A percentile compares a stretch with the other conserved stretches of the same genome.
phyloP scores from a whole-genome alignment of 176 grass and related monocot species.

The Microstegium vimineum region DNA sequence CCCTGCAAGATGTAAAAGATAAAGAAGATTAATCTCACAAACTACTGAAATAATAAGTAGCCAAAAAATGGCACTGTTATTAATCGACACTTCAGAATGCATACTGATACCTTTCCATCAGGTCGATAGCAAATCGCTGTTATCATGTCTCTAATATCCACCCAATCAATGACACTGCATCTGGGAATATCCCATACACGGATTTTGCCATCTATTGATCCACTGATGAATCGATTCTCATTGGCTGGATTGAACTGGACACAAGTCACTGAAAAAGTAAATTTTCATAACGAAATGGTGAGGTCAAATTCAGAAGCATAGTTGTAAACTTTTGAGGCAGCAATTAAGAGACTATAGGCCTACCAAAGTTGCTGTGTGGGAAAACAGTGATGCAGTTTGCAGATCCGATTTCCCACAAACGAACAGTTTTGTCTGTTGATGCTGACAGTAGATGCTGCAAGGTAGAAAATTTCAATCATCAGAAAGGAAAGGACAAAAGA shows the following conservation, averaged over 20 bases:
- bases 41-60: not conserved
- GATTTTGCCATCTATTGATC: constrained; percentile 98
- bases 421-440: constrained; percentile 84
- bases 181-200: constrained; percentile 74
- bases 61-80: too few relatives aligned
- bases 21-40: constrained; percentile 16
- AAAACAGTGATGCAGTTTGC: constrained; percentile 61
- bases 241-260: constrained; percentile 78
- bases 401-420: constrained; percentile 83
- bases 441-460: constrained; percentile 76
- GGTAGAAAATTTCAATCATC: constrained; percentile 19
- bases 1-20: constrained; percentile 24
- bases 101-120: constrained; percentile 58
- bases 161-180: constrained; percentile 81
- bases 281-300: not conserved
- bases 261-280: constrained; percentile 69
- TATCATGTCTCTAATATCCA: constrained; percentile 72
- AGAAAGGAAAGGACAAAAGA: not conserved
- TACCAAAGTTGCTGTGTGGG: constrained; percentile 80
- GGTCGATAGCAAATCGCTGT: constrained; percentile 81
- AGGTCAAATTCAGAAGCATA: constrained; percentile 26
- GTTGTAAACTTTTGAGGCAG: not conserved
- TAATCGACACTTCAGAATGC: not conserved
- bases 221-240: constrained; percentile 72
- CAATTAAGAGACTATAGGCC: constrained; percentile 1